Evolutionary conservation across 441 rosid species (phyloP), one percentile per base, ranked within the genome.

Genomic region (Pelargonium australe): DNA sequence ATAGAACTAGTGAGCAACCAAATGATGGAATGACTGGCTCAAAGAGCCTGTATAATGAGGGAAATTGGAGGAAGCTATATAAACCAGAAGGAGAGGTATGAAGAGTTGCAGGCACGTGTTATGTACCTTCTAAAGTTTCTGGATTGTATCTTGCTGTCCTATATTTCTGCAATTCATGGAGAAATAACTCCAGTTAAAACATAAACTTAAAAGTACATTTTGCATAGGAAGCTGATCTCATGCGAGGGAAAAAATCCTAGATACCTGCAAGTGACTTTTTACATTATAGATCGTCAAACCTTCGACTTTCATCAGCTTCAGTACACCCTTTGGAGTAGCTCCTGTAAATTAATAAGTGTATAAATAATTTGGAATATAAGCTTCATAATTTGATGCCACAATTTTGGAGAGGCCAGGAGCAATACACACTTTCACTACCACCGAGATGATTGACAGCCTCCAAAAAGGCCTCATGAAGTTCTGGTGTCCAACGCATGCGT

Each of bases 231-330:
- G 57, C 57, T 51, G 5, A 51, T 12, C 57, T 51, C 57, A n/a
- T 5, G 16, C 17, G 16, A 51, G 57, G 7, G n/a, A 51, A 51
- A 13, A 51, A 14, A 12, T 5, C 16, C 17, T 28, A 67, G 66
- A 61, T 58, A 88, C 98, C 95, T 92, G 98, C 77, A 92, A 76
- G 79, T 92, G 98, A 77, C 96, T 92, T 82, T 92, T 92, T 44
- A 92, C 95, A 85, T 92, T 96, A 81, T 92, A 92, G 40, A 92
- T 92, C 10, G 96, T 92, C 82, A 92, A 80, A 72, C 98, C 82
- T 68, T 88, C 95, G 67, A 85, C 92, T 82, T 92, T 88, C 96
- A 92, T 90, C 64, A 83, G 87, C 82, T 92, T 92, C 72, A 92
- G 80, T 73, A 51, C 23, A 53, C 57, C 57, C 63, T 58, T 58